phyloP scores from a whole-genome alignment of 2,329 filamentous ascomycete species.

The Aureobasidium lini region DNA sequence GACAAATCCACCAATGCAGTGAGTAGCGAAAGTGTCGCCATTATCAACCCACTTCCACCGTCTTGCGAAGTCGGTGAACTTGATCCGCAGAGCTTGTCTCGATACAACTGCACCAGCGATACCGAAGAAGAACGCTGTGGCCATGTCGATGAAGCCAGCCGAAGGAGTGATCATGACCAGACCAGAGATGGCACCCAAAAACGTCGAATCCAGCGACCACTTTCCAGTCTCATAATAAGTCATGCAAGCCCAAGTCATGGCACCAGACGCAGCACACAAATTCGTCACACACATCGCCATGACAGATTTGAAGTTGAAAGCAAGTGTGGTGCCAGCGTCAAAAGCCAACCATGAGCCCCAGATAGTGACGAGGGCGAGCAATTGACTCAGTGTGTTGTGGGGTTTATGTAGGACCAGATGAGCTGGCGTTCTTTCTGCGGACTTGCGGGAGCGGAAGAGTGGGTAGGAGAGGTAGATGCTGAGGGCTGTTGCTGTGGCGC shows the following conservation, averaged over 20 bases:
- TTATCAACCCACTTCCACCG: conserved; percentile 47
- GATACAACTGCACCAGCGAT: conserved; percentile 41
- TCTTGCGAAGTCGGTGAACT: conserved; percentile 43
- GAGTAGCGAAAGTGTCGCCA: conserved; percentile 49
- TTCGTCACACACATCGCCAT: conserved; percentile 46
- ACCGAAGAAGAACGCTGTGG: conserved; percentile 43
- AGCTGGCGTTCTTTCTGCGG: conserved; percentile 37
- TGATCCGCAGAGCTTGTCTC: conserved; percentile 46
- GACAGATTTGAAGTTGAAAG: conserved; percentile 43
- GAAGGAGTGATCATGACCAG: conserved; percentile 47
- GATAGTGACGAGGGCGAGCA: conserved; percentile 43
- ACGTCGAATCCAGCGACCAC: conserved; percentile 44
- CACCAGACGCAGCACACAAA: conserved; percentile 41
- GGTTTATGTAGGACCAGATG: conserved; percentile 42
- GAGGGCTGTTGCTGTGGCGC: conserved; percentile 38
- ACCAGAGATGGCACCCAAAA: conserved; percentile 47
- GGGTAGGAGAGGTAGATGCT: conserved; percentile 46
- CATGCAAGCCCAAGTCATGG: conserved; percentile 41
- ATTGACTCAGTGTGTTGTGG: conserved; percentile 42
- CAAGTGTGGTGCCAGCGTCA: conserved; percentile 43
- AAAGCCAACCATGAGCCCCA: conserved; percentile 48
- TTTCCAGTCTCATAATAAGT: conserved; percentile 36
- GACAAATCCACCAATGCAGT: conserved; percentile 45
- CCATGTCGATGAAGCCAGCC: conserved; percentile 44
- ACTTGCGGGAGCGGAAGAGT: conserved; percentile 39